Evolutionary conservation across 2,329 filamentous ascomycete species (phyloP).

Genomic region (Fusarium sp.): DNA sequence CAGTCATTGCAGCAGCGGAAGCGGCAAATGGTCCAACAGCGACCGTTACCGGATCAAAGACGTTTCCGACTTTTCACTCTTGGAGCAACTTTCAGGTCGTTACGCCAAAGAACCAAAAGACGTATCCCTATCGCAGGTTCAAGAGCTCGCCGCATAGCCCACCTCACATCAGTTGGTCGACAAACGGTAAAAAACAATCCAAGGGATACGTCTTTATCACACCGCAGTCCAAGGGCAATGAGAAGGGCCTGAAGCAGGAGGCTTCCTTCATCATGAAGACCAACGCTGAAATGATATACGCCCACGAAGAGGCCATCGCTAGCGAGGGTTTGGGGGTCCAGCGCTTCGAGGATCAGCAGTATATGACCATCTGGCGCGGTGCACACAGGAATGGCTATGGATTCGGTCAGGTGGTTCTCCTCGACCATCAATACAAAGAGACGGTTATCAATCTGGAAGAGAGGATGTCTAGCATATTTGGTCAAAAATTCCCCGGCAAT

Average conservation of each 20-base stretch:
- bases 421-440: conserved; percentile 44
- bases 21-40: not conserved
- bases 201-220: conserved; percentile 44
- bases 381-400: conserved; percentile 41
- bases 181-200: conserved; percentile 29
- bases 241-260: conserved; percentile 20
- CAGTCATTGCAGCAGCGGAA: not conserved
- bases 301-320: conserved; percentile 14
- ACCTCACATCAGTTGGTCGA: conserved; percentile 29
- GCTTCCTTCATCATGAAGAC: conserved; percentile 38
- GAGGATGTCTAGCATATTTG: conserved; percentile 3
- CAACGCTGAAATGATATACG: conserved; percentile 46
- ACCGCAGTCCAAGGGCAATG: conserved; percentile 13
- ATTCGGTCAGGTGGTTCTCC: conserved; percentile 45
- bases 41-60: not conserved
- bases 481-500: not conserved
- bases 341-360: conserved; percentile 42
- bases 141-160: conserved; percentile 40
- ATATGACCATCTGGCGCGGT: conserved; percentile 46
- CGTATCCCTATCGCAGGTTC: conserved; percentile 35
- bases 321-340: conserved; percentile 43
- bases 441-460: conserved; percentile 17
- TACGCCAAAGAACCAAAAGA: conserved; percentile 11
- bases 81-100: conserved; percentile 34
- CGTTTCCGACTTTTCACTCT: conserved; percentile 21